Evolutionary conservation across 805 yeast genomes (phyloP).

Genomic region (Starmerella bombi): DNA sequence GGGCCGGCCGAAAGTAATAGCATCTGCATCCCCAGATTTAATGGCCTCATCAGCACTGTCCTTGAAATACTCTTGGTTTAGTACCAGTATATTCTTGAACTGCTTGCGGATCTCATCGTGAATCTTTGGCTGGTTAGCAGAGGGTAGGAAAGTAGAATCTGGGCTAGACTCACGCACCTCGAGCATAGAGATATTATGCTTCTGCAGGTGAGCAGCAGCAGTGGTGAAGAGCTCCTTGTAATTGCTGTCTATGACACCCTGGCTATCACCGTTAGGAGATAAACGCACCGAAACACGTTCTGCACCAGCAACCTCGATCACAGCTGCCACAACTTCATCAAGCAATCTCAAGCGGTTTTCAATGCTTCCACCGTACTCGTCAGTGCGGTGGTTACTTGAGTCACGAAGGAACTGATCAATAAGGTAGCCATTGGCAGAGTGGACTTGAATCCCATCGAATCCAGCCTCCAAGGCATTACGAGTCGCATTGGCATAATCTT

Average conservation of each 20-base stretch:
- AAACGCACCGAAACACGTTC: slow-evolving; percentile 35
- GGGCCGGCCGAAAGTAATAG: slow-evolving; percentile 35
- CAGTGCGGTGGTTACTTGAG: slow-evolving; percentile 39
- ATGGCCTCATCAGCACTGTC: slow-evolving; percentile 14
- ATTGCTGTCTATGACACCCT: slow-evolving; percentile 25
- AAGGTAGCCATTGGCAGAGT: slow-evolving; percentile 51
- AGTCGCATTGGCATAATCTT: slow-evolving; percentile 40
- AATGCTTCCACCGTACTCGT: slow-evolving; percentile 50
- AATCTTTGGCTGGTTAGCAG: slow-evolving; percentile 19
- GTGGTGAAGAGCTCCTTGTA: slow-evolving; percentile 27
- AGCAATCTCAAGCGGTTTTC: slow-evolving; percentile 42
- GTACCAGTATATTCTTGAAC: too few relatives aligned
- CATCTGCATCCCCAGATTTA: slow-evolving; percentile 15
- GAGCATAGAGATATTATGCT: slow-evolving; percentile 34
- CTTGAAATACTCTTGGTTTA: slow-evolving; percentile 17
- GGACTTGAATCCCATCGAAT: too few relatives aligned
- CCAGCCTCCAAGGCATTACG: slow-evolving; percentile 40
- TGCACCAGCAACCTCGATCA: slow-evolving; percentile 41
- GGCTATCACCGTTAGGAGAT: slow-evolving; percentile 20
- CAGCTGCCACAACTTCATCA: slow-evolving; percentile 40
- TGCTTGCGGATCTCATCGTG: slow-evolving; percentile 9
- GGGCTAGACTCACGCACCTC: slow-evolving; percentile 37
- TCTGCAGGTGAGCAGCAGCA: slow-evolving; percentile 14
- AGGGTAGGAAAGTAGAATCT: slow-evolving; percentile 30
- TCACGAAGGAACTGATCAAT: slow-evolving; percentile 36